phyloP scores from a whole-genome alignment of 768 basidiomycete species.

The Pleurotus eryngii region DNA sequence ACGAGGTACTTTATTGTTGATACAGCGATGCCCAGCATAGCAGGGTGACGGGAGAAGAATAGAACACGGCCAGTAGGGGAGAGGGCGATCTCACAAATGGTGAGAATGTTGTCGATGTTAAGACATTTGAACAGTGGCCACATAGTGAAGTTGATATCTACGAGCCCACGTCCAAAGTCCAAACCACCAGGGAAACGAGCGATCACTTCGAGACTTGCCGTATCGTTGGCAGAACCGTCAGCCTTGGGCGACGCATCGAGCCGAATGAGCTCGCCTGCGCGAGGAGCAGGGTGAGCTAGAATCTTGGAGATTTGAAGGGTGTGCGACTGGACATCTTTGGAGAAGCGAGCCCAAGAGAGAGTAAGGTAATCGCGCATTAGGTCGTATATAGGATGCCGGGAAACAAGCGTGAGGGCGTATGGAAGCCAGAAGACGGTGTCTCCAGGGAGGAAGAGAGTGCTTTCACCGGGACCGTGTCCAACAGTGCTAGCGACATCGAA shows the following conservation, averaged over 20 bases:
- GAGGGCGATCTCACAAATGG: constrained; percentile 85
- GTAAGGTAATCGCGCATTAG: constrained; percentile 94
- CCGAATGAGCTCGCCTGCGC: constrained; percentile 82
- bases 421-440: constrained; percentile 96
- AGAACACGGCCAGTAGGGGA: constrained; percentile 76
- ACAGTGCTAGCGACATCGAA: constrained; percentile 79
- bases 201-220: constrained; percentile 71
- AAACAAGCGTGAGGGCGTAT: constrained; percentile 85
- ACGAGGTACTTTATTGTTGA: constrained; percentile 88
- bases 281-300: constrained; percentile 81
- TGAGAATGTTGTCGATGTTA: constrained; percentile 91
- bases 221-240: constrained; percentile 34
- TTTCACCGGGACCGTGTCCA: constrained; percentile 82
- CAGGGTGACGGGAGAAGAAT: constrained; percentile 85
- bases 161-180: constrained; percentile 86
- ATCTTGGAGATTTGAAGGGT: constrained; percentile 88
- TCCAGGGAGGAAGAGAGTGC: constrained; percentile 83
- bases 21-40: constrained; percentile 93
- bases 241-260: constrained; percentile 76
- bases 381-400: constrained; percentile 91
- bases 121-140: constrained; percentile 95
- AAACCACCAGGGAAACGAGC: constrained; percentile 91
- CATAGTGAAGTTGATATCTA: constrained; percentile 94
- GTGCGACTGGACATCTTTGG: constrained; percentile 91
- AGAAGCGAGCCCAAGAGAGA: constrained; percentile 92